Evolutionary conservation across 2,329 filamentous ascomycete genomes (phyloP), one percentile per base, ranked within the genome.

Genomic region (Lasiodiplodia gonubiensis): DNA sequence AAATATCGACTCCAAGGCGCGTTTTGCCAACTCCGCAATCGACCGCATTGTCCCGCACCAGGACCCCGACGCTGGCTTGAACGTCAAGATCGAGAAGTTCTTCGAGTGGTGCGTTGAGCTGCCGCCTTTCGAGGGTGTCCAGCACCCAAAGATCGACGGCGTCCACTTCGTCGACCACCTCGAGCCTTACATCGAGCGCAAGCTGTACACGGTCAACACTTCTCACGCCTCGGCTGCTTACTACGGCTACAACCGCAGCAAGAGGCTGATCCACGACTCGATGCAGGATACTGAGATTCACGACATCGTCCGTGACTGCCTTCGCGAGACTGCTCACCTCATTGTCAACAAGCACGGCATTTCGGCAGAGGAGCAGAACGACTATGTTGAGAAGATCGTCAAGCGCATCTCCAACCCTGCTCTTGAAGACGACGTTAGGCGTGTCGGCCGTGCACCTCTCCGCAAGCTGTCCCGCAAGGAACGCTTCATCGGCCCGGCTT

Each of bases 151-250:
- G 21, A 94, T 99, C 75, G 81, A 95, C 72, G 94, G 94, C 69
- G 90, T 98, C 78, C 92, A 97, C 83, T 97, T 92, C 89, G 95
- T 98, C 68, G 89, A 93, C 71, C 86, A 98, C 82, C 88, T 99
- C 35, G 87, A 90, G 77, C 95, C 95, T 68, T 99, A 94, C 84
- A 98, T 99, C 75, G 95, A 99, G 89, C 94, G 95, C 81, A 99
- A 99, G 88, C 90, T 99, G 71, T 99, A 94, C 86, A 99, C 95
- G 25, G 94, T 99, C 86, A 99, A 99, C 88, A 99, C 95, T 25
- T 92, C 93, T 67, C 95, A 99, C 79, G 95, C 95, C 69, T 97
- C 94, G 8, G 94, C 94, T 23, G 94, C 95, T 69, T 98, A 98
- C 87, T 94, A 95, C 80, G 94, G 94, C 66, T 92, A 97, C 86